Conservation (phyloP, 106 monocot genomes). For the Allium sativum region DNA sequence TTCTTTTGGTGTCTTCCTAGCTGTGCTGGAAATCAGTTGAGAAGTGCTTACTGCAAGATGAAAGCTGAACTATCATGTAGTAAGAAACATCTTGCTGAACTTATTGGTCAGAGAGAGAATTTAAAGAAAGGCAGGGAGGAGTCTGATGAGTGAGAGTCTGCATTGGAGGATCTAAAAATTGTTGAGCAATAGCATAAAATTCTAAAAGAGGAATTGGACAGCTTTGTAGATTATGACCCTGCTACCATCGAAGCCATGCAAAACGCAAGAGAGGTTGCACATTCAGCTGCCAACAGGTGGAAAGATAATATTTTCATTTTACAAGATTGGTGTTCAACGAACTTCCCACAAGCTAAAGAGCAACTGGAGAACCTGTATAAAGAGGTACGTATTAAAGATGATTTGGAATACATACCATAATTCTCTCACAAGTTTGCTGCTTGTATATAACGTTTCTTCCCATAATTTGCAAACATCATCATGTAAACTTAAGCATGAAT, state of each 20-base stretch:
- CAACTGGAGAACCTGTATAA: too few species aligned
- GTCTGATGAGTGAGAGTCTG: constrained; percentile 76
- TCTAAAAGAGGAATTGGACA: constrained; percentile 60
- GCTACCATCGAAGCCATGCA: constrained; percentile 77
- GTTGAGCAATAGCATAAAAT: constrained; percentile 61
- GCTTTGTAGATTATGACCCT: constrained; percentile 91
- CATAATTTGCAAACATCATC: too few species aligned
- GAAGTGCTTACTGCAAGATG: constrained; percentile 54
- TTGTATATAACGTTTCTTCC: too few species aligned
- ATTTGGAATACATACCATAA: too few species aligned
- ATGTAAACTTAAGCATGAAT: too few species aligned
- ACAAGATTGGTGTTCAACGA: too few species aligned
- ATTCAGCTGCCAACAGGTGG: too few species aligned
- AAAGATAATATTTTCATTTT: too few species aligned
- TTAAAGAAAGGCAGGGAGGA: constrained; percentile 91
- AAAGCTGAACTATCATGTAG: constrained; percentile 59
- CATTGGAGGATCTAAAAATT: constrained; percentile 68
- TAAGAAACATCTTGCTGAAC: constrained; percentile 48
- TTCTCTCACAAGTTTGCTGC: too few species aligned
- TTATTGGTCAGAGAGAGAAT: constrained; percentile 63
- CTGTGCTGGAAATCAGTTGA: constrained; percentile 83
- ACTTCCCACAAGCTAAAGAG: too few species aligned
- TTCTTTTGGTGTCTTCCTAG: constrained; percentile 85
- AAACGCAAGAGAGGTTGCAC: too few species aligned
- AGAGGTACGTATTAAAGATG: too few species aligned